phyloP scores from a whole-genome alignment of 2,329 filamentous ascomycete genomes.

The Colletotrichum cordylinicola region DNA sequence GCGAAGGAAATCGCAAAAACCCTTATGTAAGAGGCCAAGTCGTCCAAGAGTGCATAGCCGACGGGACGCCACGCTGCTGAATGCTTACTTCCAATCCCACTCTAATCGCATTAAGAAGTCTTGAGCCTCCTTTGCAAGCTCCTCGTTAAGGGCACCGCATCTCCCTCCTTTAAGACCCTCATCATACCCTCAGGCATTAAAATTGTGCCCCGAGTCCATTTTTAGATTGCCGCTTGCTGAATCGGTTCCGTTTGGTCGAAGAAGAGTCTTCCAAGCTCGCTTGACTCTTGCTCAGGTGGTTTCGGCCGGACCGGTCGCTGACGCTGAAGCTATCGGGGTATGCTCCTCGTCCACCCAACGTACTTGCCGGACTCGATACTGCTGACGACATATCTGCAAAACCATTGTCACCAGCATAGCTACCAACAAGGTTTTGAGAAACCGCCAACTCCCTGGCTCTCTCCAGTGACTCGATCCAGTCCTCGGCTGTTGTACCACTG shows the following conservation, averaged over 20 bases:
- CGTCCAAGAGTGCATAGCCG: conserved; percentile 9
- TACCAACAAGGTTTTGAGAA: conserved; percentile 71
- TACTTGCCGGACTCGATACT: conserved; percentile 79
- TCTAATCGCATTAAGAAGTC: neutral
- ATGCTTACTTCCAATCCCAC: conserved; percentile 18
- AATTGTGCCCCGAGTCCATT: conserved; percentile 93
- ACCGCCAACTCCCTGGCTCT: conserved; percentile 84
- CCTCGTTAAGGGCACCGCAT: neutral
- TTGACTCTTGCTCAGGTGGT: conserved; percentile 66
- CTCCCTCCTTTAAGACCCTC: neutral
- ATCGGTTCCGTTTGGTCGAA: conserved; percentile 64
- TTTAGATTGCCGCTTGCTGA: conserved; percentile 93
- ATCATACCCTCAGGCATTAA: conserved; percentile 40
- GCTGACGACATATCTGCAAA: conserved; percentile 74
- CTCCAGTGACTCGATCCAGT: conserved; percentile 92
- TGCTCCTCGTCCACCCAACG: conserved; percentile 65
- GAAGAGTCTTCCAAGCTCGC: conserved; percentile 57
- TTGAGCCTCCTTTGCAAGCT: neutral
- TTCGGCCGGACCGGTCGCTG: conserved; percentile 59
- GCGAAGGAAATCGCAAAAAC: neutral
- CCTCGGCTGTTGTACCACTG: conserved; percentile 75
- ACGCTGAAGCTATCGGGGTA: conserved; percentile 56
- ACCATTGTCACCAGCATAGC: conserved; percentile 70
- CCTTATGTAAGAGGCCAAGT: neutral
- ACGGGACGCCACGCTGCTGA: conserved; percentile 22